Base-by-base conservation (phyloP, 805 yeast genomes). In the Cyberlindnera japonica region DNA sequence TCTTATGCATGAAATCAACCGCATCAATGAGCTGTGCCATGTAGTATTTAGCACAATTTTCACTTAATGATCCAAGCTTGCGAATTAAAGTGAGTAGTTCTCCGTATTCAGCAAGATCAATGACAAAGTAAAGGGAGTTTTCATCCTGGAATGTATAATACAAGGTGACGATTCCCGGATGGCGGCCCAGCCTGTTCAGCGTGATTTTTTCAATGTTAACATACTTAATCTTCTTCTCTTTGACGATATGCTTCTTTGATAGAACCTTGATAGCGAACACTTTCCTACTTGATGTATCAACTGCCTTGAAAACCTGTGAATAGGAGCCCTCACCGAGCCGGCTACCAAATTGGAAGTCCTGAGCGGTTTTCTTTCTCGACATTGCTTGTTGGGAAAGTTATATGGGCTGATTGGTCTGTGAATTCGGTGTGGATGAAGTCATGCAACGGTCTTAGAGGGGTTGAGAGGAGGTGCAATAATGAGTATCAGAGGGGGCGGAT, bases 141-240 rank as follows among this genome's bases (percentile, higher is more conserved):
- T 85, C 87, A 61, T 93, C 99, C 62, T 93, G 99, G 64, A 93
- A 93, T 2, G 99, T 93, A 63, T 85, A 93, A 63, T 87, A 86
- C 34, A 93, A 67, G 35, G 90, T 85, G 16, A 93, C 95, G 21
- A 93, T 83, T 1, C 99, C 99, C 0, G 97, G 96, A 58, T 93
- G 98, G 41, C 82, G 81, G 3, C 96, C 96, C 47, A 93, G 67
- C 18, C 91, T 65, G 61, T 89, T 90, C 47, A 93, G 67, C 1
- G 97, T 87, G 41, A 85, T 81, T 59, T 93, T 93, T 58, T 93
- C 99, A 43, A 93, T 91, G 59, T 89, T 89, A 43, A 93, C 99
- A 57, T 93, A 93, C 62, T 93, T 93, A 58, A 88, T 88, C 61
- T 93, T 93, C 58, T 84, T 85, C 63, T 93, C 99, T 59, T 87